Conservation (phyloP, 2,329 filamentous ascomycete genomes). For the Alternaria longipes region DNA sequence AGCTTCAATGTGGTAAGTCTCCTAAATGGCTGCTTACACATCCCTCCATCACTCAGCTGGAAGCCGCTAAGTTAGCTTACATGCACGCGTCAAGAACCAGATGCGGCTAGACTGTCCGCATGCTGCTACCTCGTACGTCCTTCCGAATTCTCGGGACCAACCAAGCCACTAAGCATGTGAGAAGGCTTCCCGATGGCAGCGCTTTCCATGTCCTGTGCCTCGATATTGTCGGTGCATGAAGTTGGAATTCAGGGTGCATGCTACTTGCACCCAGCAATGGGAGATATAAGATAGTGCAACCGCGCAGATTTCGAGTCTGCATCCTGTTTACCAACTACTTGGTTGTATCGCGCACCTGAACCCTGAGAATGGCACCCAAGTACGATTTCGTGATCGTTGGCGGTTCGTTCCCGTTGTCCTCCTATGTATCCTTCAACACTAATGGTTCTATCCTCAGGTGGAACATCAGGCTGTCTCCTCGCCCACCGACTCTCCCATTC, state of each 20-base stretch:
- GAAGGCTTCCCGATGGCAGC: background rate
- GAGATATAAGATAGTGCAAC: background rate
- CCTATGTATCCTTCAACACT: background rate
- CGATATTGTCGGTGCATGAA: background rate
- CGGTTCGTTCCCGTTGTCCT: constrained; percentile 30
- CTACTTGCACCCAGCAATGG: background rate
- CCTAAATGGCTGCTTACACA: background rate
- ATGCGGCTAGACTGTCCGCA: background rate
- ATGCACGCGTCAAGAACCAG: background rate
- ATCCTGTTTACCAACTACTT: background rate
- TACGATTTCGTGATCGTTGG: constrained; percentile 56
- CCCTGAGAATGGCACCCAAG: constrained; percentile 22
- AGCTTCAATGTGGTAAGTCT: background rate
- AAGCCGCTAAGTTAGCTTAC: background rate
- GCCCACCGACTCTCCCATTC: constrained; percentile 63
- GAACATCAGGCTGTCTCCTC: constrained; percentile 67
- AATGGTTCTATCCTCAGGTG: constrained; percentile 52
- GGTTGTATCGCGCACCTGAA: background rate
- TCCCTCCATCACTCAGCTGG: background rate
- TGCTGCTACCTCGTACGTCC: background rate
- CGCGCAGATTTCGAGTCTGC: background rate
- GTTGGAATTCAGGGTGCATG: background rate
- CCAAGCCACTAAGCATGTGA: background rate
- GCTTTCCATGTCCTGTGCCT: background rate
- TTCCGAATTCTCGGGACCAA: background rate